Evolutionary conservation across 2,329 filamentous ascomycete species (phyloP).

Genomic region (Tolypocladium amazonense): DNA sequence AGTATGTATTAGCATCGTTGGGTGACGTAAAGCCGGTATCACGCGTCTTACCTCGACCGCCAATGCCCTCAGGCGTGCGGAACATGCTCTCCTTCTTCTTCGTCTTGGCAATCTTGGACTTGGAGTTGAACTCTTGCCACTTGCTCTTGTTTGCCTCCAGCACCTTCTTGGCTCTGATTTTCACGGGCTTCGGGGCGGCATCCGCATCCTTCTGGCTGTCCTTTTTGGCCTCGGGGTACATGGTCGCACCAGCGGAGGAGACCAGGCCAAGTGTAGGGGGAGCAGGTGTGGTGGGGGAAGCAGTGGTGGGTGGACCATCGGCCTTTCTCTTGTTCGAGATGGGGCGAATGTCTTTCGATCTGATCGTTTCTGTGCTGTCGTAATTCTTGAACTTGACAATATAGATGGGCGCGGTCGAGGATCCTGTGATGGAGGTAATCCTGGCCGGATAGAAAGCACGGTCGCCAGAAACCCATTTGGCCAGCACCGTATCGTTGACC

Average conservation of each 20-base stretch:
- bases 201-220: constrained; percentile 54
- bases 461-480: constrained; percentile 85
- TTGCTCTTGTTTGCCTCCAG: constrained; percentile 84
- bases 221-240: constrained; percentile 52
- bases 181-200: constrained; percentile 64
- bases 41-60: constrained; percentile 62
- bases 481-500: constrained; percentile 82
- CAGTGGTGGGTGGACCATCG: constrained; percentile 55
- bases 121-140: constrained; percentile 87
- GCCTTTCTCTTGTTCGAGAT: constrained; percentile 76
- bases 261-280: constrained; percentile 31
- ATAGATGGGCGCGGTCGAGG: constrained; percentile 82
- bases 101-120: constrained; percentile 57
- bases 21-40: not conserved
- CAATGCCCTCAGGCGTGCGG: constrained; percentile 75
- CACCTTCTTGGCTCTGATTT: constrained; percentile 83
- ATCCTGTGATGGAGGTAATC: constrained; percentile 90
- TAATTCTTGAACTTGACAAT: constrained; percentile 94
- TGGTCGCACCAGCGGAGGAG: constrained; percentile 43
- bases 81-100: constrained; percentile 95
- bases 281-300: constrained; percentile 28
- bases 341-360: constrained; percentile 74
- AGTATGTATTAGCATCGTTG: not conserved
- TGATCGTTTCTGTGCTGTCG: constrained; percentile 70
- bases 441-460: constrained; percentile 83